A percentile compares a stretch with the other conserved stretches of the same genome.
phyloP scores from a whole-genome alignment of 192 early-diverging fungal genomes.

The Linnemannia hyalina region DNA sequence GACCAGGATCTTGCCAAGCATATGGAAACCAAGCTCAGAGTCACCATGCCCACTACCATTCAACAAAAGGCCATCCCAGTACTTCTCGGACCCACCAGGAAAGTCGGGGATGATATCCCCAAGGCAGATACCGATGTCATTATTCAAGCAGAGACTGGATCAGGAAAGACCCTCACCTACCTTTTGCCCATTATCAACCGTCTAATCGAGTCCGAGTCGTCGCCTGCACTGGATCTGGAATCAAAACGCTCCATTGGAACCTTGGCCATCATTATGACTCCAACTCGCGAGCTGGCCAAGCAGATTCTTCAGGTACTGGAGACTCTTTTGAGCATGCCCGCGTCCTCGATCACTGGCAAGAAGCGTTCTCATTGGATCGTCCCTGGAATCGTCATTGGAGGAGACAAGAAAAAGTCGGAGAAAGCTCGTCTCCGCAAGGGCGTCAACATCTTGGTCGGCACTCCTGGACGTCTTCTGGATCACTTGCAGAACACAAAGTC shows the following conservation, averaged over 20 bases:
- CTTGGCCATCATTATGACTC: conserved; percentile 92
- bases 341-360: conserved; percentile 55
- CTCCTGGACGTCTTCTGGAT: conserved; percentile 95
- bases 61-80: conserved; percentile 89
- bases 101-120: conserved; percentile 55
- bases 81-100: conserved; percentile 66
- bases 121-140: conserved; percentile 80
- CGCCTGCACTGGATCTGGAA: conserved; percentile 41
- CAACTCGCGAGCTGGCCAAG: conserved; percentile 98
- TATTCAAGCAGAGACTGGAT: conserved; percentile 96
- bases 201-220: conserved; percentile 72
- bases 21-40: conserved; percentile 77
- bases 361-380: conserved; percentile 82
- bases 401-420: conserved; percentile 85
- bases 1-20: conserved; percentile 76
- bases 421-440: conserved; percentile 89
- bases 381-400: conserved; percentile 85
- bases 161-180: conserved; percentile 97
- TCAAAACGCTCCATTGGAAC: conserved; percentile 85
- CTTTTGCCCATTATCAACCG: conserved; percentile 93
- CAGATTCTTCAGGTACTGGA: conserved; percentile 90
- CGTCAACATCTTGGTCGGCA: conserved; percentile 89
- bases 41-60: conserved; percentile 89
- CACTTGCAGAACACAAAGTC: conserved; percentile 88
- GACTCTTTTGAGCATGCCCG: conserved; percentile 72